These are phyloP conservation scores for Xylaria nigripes DNA, from an alignment of 495 filamentous ascomycete species.

Conservation along the genomic window DNA sequence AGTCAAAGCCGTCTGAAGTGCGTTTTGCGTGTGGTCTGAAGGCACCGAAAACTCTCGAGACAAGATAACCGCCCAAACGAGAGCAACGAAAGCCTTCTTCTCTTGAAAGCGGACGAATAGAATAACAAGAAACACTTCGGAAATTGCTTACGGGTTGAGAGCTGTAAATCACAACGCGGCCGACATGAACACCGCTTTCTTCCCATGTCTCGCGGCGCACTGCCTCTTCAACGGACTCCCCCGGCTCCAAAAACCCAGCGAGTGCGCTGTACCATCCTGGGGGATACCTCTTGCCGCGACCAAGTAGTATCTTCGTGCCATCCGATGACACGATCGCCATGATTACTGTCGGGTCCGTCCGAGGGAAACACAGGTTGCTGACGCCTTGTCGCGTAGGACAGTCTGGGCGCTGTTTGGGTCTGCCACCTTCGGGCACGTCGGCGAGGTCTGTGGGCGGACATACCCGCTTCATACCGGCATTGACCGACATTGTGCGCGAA, in stretches of 20 bases:
- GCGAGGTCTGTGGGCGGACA: conserved; percentile 74
- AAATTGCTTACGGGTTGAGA: conserved; percentile 59
- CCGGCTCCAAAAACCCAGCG: conserved; percentile 92
- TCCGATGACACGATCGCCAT: conserved; percentile 79
- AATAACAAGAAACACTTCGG: conserved; percentile 30
- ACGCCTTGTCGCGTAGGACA: conserved; percentile 70
- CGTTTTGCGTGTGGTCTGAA: neutral
- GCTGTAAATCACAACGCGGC: conserved; percentile 82
- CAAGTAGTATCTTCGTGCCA: conserved; percentile 68
- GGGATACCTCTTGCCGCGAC: conserved; percentile 77
- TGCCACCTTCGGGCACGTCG: conserved; percentile 29
- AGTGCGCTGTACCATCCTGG: conserved; percentile 80
- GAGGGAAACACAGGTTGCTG: conserved; percentile 83
- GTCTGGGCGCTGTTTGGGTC: conserved; percentile 45
- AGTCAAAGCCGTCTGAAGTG: neutral
- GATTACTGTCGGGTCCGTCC: conserved; percentile 93
- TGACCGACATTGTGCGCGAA: conserved; percentile 70
- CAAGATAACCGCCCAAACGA: neutral
- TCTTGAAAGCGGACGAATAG: conserved; percentile 46
- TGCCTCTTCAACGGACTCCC: conserved; percentile 89
- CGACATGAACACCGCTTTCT: conserved; percentile 76
- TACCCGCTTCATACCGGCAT: conserved; percentile 82
- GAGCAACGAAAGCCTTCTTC: neutral
- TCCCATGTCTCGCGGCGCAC: conserved; percentile 95
- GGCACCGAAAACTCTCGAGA: neutral